Base-by-base conservation (phyloP, 1,284 basidiomycete genomes). In the Apiotrichum domesticum region DNA sequence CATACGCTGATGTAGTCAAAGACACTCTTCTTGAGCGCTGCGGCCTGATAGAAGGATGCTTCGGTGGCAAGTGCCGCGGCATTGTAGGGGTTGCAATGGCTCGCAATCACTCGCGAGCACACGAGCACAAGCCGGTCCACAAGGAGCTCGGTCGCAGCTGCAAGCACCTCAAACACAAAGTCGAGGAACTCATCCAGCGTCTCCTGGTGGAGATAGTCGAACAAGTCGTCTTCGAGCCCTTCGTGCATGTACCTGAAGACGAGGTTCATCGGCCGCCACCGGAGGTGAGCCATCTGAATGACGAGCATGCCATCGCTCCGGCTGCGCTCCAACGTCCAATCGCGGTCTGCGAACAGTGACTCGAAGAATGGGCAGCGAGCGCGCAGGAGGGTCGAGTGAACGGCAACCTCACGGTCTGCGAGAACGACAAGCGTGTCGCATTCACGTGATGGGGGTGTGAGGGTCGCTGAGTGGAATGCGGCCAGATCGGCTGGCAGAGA, bases 141-240 rank as follows among this genome's bases (percentile, higher is more conserved):
- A 29, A 97, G 81, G 2, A 98, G 77, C 75, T 98, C 93, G 64
- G 90, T 94, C 88, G 93, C 90, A 10, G 85, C 85, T 29, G 87
- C 85, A 72, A 97, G 84, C 15, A 98, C 85, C 43, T 88, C 85
- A 62, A 95, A 91, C 70, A 93, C 82, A 65, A 94, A 90, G 63
- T 94, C 89, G 58, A 98, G 75, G 49, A 90, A 80, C 46, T 88
- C 84, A 62, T 98, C 91, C 9, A 85, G 76, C 0, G 83, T 84
- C 40, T 82, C 75, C 34, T 85, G 86, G 59, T 87, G 84, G 33
- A 90, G 75, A 15, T 80, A 80, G 46, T 86, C 81, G 68, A 98
- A 95, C 66, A 93, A 79, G 54, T 84, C 83, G 57, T 80, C 81
- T 63, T 87, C 88, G 11, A 75, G 78, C 10, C 92, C 92, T 66